These are phyloP conservation scores for Isoetes taiwanensis DNA, from an alignment of 75 land plant species.

Conservation along the genomic window DNA sequence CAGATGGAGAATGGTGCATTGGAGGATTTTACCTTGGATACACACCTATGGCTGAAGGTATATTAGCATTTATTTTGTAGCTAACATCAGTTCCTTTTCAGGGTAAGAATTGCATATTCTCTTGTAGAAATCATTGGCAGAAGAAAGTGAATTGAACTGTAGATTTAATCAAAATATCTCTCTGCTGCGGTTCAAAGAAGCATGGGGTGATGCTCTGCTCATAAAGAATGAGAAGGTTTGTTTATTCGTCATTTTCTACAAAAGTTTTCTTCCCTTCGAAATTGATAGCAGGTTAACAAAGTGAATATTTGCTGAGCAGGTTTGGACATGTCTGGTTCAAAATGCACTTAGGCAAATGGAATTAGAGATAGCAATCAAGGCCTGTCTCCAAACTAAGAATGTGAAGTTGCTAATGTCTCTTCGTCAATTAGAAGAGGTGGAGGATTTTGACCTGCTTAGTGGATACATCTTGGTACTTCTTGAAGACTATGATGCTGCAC, in stretches of 20 bases:
- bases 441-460: constrained; percentile 9
- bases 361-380: constrained; percentile 20
- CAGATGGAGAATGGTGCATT: constrained; percentile 9
- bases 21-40: constrained; percentile 7
- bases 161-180: constrained; percentile 11
- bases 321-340: constrained; percentile 11
- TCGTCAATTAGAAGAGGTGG: constrained; percentile 12
- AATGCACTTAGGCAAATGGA: constrained; percentile 18
- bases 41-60: constrained; percentile 17
- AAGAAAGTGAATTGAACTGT: not conserved
- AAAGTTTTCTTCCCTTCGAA: not conserved
- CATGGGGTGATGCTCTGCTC: constrained; percentile 15
- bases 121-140: constrained; percentile 8
- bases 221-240: constrained; percentile 9
- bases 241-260: not conserved
- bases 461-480: constrained; percentile 16
- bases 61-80: not conserved
- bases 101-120: not conserved
- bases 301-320: not conserved
- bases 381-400: constrained; percentile 19
- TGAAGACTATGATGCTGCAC: constrained; percentile 20
- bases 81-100: not conserved
- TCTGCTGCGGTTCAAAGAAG: constrained; percentile 17
- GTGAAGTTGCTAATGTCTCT: constrained; percentile 8
- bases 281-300: not conserved